A percentile compares a stretch with the other conserved stretches of the same genome.
Evolutionary conservation across 352 stramenopile species (phyloP).

Genomic region (Phytophthora cryptogea): DNA sequence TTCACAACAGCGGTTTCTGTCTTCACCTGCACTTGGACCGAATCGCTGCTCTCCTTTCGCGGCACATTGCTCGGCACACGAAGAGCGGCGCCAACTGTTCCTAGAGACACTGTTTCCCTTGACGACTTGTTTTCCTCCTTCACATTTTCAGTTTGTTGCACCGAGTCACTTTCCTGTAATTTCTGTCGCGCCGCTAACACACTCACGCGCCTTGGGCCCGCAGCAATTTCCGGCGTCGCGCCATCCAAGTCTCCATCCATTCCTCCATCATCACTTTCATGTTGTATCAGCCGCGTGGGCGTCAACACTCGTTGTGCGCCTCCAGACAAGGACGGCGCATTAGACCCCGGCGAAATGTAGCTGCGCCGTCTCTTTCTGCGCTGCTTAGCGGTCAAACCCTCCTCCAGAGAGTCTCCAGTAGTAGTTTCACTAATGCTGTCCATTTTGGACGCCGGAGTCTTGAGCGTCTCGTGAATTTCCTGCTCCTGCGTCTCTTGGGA

Average conservation of each 20-base stretch:
- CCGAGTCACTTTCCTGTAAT: slow-evolving; percentile 5
- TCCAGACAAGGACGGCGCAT: slow-evolving; percentile 49
- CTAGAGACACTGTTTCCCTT: slow-evolving; percentile 32
- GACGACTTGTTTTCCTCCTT: slow-evolving; percentile 9
- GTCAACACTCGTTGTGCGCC: slow-evolving; percentile 66
- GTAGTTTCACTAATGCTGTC: slow-evolving; percentile 5
- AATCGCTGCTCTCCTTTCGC: slow-evolving; percentile 2
- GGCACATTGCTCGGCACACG: slow-evolving; percentile 11
- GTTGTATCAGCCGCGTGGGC: slow-evolving; percentile 36
- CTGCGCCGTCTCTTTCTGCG: slow-evolving; percentile 51
- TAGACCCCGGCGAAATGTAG: slow-evolving; percentile 54
- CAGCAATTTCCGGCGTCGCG: slow-evolving; percentile 16
- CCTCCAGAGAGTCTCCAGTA: not conserved
- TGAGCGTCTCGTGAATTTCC: not conserved
- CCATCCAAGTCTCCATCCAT: slow-evolving; percentile 36
- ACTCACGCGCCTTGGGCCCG: slow-evolving; percentile 33
- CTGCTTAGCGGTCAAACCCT: slow-evolving; percentile 4
- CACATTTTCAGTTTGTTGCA: not conserved
- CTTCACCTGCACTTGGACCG: not conserved
- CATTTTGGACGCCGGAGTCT: slow-evolving; percentile 13
- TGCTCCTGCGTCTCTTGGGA: slow-evolving; percentile 9
- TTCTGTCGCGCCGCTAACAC: slow-evolving; percentile 14
- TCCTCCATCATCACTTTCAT: slow-evolving; percentile 32
- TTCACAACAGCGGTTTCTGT: not conserved
- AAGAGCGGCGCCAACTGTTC: slow-evolving; percentile 20